phyloP scores from a whole-genome alignment of 306 rosid genomes.

The Delonix regia region DNA sequence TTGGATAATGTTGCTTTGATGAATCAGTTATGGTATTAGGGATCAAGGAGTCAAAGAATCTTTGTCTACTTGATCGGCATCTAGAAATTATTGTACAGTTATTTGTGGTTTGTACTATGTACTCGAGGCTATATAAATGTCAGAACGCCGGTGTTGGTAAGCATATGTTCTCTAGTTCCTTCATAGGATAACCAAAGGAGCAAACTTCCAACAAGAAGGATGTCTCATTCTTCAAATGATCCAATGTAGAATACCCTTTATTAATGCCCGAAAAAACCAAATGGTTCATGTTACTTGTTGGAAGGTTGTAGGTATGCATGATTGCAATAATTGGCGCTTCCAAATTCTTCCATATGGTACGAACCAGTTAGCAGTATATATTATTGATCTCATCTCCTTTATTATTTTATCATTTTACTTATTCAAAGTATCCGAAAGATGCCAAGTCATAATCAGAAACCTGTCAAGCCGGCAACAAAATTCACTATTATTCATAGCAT shows the following conservation, averaged over 20 bases:
- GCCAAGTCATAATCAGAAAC: slow-evolving; percentile 41
- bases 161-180: slow-evolving; percentile 5
- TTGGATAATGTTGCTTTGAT: not conserved
- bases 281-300: not conserved
- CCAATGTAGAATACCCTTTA: not conserved
- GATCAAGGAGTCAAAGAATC: slow-evolving; percentile 1
- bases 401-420: slow-evolving; percentile 24
- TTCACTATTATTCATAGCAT: not conserved
- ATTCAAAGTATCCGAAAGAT: slow-evolving; percentile 31
- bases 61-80: not conserved
- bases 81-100: not conserved
- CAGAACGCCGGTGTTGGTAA: slow-evolving; percentile 1
- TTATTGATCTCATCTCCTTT: not conserved
- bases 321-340: slow-evolving; percentile 28
- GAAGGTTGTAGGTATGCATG: not conserved
- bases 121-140: not conserved
- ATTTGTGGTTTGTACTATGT: not conserved
- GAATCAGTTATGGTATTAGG: not conserved
- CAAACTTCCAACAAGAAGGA: slow-evolving; percentile 26
- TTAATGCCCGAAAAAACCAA: not conserved
- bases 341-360: slow-evolving; percentile 35
- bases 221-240: slow-evolving; percentile 9
- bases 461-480: slow-evolving; percentile 44
- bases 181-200: not conserved
- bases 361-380: not conserved